Percentiles rank a stretch among this genome's conserved stretches.
phyloP scores from a whole-genome alignment of 345 rosid species.

The Dovyalis caffra region DNA sequence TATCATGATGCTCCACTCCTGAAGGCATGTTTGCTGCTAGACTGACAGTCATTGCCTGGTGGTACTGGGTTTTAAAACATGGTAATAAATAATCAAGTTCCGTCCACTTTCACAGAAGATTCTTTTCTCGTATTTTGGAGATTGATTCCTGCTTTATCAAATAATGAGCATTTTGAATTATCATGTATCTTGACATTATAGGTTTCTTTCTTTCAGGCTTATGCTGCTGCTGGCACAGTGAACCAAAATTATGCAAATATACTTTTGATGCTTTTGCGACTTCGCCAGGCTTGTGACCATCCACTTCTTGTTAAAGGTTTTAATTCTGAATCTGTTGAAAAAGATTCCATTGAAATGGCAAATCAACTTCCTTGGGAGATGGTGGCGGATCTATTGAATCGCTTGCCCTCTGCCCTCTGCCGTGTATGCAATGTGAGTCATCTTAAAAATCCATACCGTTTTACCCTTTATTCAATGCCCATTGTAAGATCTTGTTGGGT shows the following conservation, averaged over 20 bases:
- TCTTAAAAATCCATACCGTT: neutral
- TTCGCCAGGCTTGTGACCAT: constrained; percentile 97
- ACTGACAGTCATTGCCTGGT: neutral
- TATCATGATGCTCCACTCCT: neutral
- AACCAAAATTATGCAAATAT: constrained; percentile 92
- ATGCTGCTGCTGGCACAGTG: constrained; percentile 92
- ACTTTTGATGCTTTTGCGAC: constrained; percentile 94
- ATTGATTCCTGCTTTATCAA: constrained; percentile 9
- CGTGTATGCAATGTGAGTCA: constrained; percentile 64
- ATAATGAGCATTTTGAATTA: constrained; percentile 12
- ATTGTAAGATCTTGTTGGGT: neutral
- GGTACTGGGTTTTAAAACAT: neutral
- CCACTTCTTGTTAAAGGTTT: constrained; percentile 72
- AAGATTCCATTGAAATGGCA: constrained; percentile 65
- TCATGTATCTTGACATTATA: constrained; percentile 5
- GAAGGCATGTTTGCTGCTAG: neutral
- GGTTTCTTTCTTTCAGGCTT: constrained; percentile 52
- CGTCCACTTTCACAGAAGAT: neutral
- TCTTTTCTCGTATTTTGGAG: neutral
- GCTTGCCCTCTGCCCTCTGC: constrained; percentile 67
- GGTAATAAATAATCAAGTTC: neutral
- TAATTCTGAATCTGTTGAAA: constrained; percentile 57
- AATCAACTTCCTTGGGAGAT: constrained; percentile 53
- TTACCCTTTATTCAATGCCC: neutral
- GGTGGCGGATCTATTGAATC: constrained; percentile 45